These are phyloP conservation scores for Taphrina betulina DNA, from an alignment of 1,139 yeast species.

Conservation along the genomic window DNA sequence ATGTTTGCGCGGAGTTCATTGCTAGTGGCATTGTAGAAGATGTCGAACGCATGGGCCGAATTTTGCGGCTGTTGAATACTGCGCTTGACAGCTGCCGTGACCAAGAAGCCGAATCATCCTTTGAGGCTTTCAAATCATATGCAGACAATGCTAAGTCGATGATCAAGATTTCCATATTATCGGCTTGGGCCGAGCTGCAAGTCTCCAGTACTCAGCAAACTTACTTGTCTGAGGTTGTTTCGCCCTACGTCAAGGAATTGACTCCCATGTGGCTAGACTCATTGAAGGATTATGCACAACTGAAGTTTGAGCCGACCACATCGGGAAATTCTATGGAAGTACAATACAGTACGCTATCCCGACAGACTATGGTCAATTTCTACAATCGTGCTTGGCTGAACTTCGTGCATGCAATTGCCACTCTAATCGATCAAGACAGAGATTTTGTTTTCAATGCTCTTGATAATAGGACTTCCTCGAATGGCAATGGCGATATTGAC, in stretches of 20 bases:
- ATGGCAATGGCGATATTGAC: slow-evolving; percentile 40
- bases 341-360: slow-evolving; percentile 25
- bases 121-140: slow-evolving; percentile 48
- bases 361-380: slow-evolving; percentile 26
- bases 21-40: slow-evolving; percentile 55
- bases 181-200: slow-evolving; percentile 85
- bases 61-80: slow-evolving; percentile 64
- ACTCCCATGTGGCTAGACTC: slow-evolving; percentile 78
- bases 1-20: slow-evolving; percentile 75
- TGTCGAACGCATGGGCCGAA: slow-evolving; percentile 55
- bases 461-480: slow-evolving; percentile 41
- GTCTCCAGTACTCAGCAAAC: slow-evolving; percentile 49
- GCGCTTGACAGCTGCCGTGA: slow-evolving; percentile 59
- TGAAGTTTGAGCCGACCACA: slow-evolving; percentile 59
- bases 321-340: slow-evolving; percentile 31
- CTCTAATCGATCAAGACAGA: slow-evolving; percentile 58
- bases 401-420: slow-evolving; percentile 72
- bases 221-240: slow-evolving; percentile 52
- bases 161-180: slow-evolving; percentile 67
- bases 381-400: slow-evolving; percentile 65
- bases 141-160: slow-evolving; percentile 53
- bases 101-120: slow-evolving; percentile 44
- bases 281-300: slow-evolving; percentile 68
- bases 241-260: slow-evolving; percentile 59
- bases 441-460: slow-evolving; percentile 49